phyloP scores from a whole-genome alignment of 129 eudicot species.

The Centella asiatica region DNA sequence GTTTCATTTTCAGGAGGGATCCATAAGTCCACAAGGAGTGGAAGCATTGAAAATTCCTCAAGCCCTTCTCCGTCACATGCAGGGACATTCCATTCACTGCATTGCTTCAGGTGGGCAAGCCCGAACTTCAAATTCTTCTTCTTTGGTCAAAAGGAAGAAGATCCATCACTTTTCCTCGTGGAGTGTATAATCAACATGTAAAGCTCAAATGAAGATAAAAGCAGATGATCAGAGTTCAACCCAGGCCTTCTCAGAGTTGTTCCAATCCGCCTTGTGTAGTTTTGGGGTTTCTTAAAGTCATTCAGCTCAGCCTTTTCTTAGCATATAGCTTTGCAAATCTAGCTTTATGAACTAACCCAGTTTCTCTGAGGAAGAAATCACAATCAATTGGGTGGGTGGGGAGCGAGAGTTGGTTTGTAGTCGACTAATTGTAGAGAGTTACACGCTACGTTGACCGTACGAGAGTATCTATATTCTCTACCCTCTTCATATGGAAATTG shows the following conservation, averaged over 20 bases:
- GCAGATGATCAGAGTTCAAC: conserved; percentile 73
- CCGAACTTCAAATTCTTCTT: conserved; percentile 87
- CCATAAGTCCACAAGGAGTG: conserved; percentile 64
- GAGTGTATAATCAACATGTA: conserved; percentile 78
- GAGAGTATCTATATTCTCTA: too few species aligned
- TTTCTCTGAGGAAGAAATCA: too few species aligned
- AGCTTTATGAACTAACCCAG: neutral
- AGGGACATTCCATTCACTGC: conserved; percentile 66
- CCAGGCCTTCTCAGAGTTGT: conserved; percentile 49
- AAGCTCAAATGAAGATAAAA: conserved; percentile 80
- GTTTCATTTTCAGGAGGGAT: conserved; percentile 48
- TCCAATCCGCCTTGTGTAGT: conserved; percentile 76
- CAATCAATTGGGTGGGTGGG: too few species aligned
- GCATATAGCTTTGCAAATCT: neutral
- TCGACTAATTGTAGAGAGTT: too few species aligned
- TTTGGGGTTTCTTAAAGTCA: conserved; percentile 29
- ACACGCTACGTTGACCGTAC: too few species aligned
- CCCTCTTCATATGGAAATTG: too few species aligned
- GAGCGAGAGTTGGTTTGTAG: too few species aligned
- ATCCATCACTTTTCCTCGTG: conserved; percentile 58
- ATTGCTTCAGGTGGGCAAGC: conserved; percentile 94
- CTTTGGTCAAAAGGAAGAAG: conserved; percentile 76
- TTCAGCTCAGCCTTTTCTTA: neutral
- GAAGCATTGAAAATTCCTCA: conserved; percentile 69
- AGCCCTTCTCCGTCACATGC: conserved; percentile 79